Base-by-base conservation (phyloP, 768 basidiomycete genomes). In the Xanthoconium stramineum region DNA sequence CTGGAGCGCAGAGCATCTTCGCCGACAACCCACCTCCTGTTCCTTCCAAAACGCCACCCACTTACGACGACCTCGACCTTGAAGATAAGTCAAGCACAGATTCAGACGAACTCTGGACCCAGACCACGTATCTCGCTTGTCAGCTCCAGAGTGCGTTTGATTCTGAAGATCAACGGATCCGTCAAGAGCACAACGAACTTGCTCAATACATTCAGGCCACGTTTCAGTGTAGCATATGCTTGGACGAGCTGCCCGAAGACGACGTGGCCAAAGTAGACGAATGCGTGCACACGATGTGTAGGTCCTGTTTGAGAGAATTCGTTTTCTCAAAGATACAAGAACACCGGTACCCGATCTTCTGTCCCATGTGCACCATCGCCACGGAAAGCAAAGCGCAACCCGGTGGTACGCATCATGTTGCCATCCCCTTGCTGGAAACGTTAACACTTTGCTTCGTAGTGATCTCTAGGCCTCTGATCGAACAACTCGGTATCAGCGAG, bases 201-300 rank as follows among this genome's bases (percentile, higher is more conserved):
- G 45, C 60, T 14, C 59, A 43, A 12, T 32, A 53, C 13, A 47
- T 61, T 5, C 80, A 77, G 39, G 32, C 33, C 39, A 67, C 54
- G n/a, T 86, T 84, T 55, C 66, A 74, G 39, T 88, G 86, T 60
- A 71, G 73, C 10, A 73, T 88, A 37, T 88, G 86, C 65, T 65
- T 81, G 56, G 86, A 88, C 14, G 65, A 74, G 2, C 65, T 73
- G 42, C 72, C 77, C 0, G 72, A 74, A 42, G 78, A 81, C 45
- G 61, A 70, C 39, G 72, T 78, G 14, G 75, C 79, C 19, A 62
- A 60, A n/a, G 61, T 83, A 15, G 74, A 69, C 10, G 66, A 30
- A 3, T 88, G 86, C 58, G 59, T 60, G 12, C 85, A 88, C 61
- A 57, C 56, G 15, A 80, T 81, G 63, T 88, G 87, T 66, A 72